Evolutionary conservation across 768 basidiomycete species (phyloP).

Genomic region (Gyrodon lividus): DNA sequence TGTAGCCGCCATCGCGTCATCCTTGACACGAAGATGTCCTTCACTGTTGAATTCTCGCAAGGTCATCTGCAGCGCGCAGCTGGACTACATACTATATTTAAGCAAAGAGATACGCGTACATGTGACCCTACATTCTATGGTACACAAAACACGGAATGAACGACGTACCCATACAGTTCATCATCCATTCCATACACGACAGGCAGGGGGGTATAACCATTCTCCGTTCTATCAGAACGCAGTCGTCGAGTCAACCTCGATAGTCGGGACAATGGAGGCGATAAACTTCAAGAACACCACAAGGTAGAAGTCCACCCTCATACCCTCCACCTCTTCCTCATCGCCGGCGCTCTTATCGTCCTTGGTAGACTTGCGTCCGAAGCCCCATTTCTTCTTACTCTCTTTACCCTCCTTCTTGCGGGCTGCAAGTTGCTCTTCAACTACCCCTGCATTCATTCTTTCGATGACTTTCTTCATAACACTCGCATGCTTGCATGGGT

Average conservation of each 20-base stretch:
- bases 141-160: conserved; percentile 10
- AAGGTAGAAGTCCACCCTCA: conserved; percentile 97
- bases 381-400: conserved; percentile 80
- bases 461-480: conserved; percentile 99
- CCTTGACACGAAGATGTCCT: no score
- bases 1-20: no score
- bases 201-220: conserved; percentile 2
- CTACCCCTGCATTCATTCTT: conserved; percentile 89
- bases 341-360: conserved; percentile 42
- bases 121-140: conserved; percentile 24
- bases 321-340: conserved; percentile 78
- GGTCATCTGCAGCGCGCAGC: not conserved
- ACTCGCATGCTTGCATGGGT: conserved; percentile 97
- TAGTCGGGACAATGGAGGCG: conserved; percentile 96
- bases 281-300: conserved; percentile 99
- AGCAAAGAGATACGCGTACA: conserved; percentile 22
- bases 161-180: not conserved
- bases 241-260: conserved; percentile 94
- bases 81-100: not conserved
- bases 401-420: conserved; percentile 50
- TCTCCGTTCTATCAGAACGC: conserved; percentile 44
- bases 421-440: conserved; percentile 76
- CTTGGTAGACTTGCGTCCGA: conserved; percentile 68
- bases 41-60: no score
- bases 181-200: conserved; percentile 4